Conservation (phyloP, 2,329 filamentous ascomycete genomes). For the Raffaelea ambrosiae region DNA sequence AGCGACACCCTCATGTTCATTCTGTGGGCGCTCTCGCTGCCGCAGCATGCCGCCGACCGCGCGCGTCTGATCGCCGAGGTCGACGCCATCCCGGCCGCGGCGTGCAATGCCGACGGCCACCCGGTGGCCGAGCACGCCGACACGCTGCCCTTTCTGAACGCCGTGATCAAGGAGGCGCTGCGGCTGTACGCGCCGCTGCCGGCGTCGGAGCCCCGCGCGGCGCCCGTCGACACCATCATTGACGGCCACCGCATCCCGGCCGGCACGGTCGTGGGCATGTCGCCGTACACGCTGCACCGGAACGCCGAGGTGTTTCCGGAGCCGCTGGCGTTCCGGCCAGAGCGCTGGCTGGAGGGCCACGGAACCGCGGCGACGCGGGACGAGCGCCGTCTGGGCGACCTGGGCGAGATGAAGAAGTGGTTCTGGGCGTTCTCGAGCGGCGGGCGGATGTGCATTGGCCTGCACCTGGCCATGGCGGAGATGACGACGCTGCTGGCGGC, state of each 20-base stretch:
- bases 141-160: slow-evolving; percentile 34
- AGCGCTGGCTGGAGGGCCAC: slow-evolving; percentile 12
- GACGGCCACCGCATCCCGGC: slow-evolving; percentile 16
- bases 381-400: slow-evolving; percentile 3
- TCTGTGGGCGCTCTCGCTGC: slow-evolving; percentile 38
- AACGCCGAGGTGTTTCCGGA: slow-evolving; percentile 16
- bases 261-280: slow-evolving; percentile 15
- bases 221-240: slow-evolving; percentile 16
- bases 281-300: slow-evolving; percentile 19
- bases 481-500: slow-evolving; percentile 37
- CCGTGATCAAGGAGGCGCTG: slow-evolving; percentile 41
- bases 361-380: not conserved
- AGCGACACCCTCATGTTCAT: slow-evolving; percentile 41
- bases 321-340: slow-evolving; percentile 16
- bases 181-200: slow-evolving; percentile 42
- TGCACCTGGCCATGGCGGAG: slow-evolving; percentile 36
- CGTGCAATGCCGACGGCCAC: slow-evolving; percentile 14
- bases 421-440: slow-evolving; percentile 65
- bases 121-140: slow-evolving; percentile 26
- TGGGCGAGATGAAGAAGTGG: slow-evolving; percentile 24
- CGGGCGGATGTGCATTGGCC: slow-evolving; percentile 58
- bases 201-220: slow-evolving; percentile 38
- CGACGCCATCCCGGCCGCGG: slow-evolving; percentile 12
- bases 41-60: slow-evolving; percentile 32
- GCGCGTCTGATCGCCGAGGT: slow-evolving; percentile 34